phyloP scores from a whole-genome alignment of 768 basidiomycete genomes.

The Clitopilus passeckerianus region DNA sequence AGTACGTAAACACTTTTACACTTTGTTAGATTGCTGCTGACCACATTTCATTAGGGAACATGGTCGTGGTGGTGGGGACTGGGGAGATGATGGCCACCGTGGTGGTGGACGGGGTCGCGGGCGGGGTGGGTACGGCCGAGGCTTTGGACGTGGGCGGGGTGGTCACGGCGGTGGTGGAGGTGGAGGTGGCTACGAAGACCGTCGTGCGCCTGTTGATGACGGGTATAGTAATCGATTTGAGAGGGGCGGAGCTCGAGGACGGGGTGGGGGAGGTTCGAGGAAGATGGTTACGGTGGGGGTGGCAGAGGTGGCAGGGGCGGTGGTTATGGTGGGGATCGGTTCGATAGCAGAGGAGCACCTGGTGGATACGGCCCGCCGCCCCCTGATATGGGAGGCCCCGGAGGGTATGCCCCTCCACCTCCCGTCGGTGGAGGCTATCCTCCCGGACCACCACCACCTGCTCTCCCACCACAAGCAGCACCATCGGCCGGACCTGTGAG shows the following conservation, averaged over 20 bases:
- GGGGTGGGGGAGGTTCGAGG: constrained; percentile 26
- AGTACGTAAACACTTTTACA: constrained; percentile 6
- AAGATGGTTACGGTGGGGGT: constrained; percentile 23
- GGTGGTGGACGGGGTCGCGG: constrained; percentile 44
- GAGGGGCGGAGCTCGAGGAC: constrained; percentile 40
- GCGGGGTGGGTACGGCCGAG: constrained; percentile 36
- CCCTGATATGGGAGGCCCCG: constrained; percentile 22
- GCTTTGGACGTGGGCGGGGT: constrained; percentile 41
- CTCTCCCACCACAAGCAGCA: constrained; percentile 15
- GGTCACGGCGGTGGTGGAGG: constrained; percentile 14
- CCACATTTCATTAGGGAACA: neutral
- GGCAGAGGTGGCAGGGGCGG: constrained; percentile 39
- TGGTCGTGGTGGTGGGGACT: constrained; percentile 26
- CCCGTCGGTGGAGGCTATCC: constrained; percentile 18
- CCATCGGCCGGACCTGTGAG: constrained; percentile 12
- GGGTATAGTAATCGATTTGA: constrained; percentile 33
- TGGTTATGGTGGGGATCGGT: constrained; percentile 29
- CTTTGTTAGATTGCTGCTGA: constrained; percentile 1
- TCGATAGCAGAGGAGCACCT: constrained; percentile 25
- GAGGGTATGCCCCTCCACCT: constrained; percentile 6
- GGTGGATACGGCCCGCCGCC: constrained; percentile 22
- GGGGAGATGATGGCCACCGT: constrained; percentile 34
- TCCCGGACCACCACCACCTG: constrained; percentile 24
- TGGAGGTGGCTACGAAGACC: constrained; percentile 11
- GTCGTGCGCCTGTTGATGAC: constrained; percentile 24